Conservation (phyloP, 345 rosid species). For the Populus ilicifolia region DNA sequence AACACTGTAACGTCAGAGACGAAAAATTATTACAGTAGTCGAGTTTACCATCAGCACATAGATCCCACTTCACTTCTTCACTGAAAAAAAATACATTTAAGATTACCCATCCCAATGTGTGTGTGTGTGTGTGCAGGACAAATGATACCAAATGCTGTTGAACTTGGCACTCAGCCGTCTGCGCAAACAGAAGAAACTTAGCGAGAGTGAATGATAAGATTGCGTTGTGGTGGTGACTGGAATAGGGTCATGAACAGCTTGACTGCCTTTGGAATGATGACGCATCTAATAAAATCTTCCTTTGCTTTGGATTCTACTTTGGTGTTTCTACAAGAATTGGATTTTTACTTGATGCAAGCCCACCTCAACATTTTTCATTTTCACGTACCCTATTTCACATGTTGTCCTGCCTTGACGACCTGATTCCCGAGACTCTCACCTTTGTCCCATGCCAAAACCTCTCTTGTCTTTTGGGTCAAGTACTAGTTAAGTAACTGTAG, state of each 20-base stretch:
- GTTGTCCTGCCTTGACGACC: slow-evolving; percentile 25
- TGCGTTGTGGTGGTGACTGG: neutral
- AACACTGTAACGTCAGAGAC: neutral
- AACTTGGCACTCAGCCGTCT: too few species aligned
- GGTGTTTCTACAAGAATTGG: slow-evolving; percentile 2
- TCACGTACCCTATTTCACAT: slow-evolving; percentile 46
- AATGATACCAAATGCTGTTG: too few species aligned
- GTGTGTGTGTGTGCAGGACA: too few species aligned
- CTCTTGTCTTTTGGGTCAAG: neutral
- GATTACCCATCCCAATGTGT: too few species aligned
- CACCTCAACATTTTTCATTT: slow-evolving; percentile 37
- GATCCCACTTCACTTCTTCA: too few species aligned
- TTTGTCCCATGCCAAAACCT: slow-evolving; percentile 31
- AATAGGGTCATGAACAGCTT: neutral
- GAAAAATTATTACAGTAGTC: neutral
- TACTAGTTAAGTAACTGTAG: neutral
- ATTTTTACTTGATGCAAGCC: neutral
- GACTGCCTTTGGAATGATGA: neutral
- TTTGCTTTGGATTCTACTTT: slow-evolving; percentile 22
- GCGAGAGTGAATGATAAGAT: too few species aligned
- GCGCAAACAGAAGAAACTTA: too few species aligned
- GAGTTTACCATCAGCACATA: neutral
- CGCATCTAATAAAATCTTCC: neutral
- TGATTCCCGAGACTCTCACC: slow-evolving; percentile 37
- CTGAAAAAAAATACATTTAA: too few species aligned